These are phyloP conservation scores for Hypoxylon intermedium DNA, from an alignment of 495 filamentous ascomycete species.

Conservation along the genomic window DNA sequence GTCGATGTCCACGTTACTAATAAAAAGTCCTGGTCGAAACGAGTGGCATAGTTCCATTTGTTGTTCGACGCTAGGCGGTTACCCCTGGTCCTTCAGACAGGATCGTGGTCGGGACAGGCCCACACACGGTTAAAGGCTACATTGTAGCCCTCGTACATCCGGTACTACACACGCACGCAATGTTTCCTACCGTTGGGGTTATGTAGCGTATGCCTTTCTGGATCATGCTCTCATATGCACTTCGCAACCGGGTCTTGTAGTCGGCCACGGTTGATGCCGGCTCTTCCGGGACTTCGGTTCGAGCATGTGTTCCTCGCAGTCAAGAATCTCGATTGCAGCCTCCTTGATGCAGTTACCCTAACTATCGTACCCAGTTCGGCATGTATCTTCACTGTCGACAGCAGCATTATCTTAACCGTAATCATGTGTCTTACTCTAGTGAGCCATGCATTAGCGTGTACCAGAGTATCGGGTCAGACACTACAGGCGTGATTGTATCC, in stretches of 20 bases:
- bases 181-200: constrained; percentile 43
- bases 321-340: constrained; percentile 23
- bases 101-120: constrained; percentile 37
- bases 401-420: constrained; percentile 15
- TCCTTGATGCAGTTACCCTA: constrained; percentile 11
- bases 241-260: constrained; percentile 28
- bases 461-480: constrained; percentile 48
- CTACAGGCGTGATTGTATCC: constrained; percentile 39
- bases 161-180: constrained; percentile 42
- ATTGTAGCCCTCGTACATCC: constrained; percentile 24
- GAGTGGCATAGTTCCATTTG: constrained; percentile 32
- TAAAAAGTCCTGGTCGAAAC: constrained; percentile 29
- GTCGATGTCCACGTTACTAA: constrained; percentile 31
- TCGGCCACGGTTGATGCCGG: constrained; percentile 32
- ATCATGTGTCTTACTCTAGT: constrained; percentile 44
- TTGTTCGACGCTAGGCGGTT: constrained; percentile 37
- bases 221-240: constrained; percentile 30
- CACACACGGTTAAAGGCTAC: constrained; percentile 37
- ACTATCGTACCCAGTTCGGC: constrained; percentile 30
- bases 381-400: constrained; percentile 23
- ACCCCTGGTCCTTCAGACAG: constrained; percentile 36
- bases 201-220: constrained; percentile 33
- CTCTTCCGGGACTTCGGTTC: constrained; percentile 29
- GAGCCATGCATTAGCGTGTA: constrained; percentile 50
- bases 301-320: constrained; percentile 18